These are phyloP conservation scores for Zygotorulaspora florentina DNA, from an alignment of 805 yeast genomes.

Conservation along the genomic window DNA sequence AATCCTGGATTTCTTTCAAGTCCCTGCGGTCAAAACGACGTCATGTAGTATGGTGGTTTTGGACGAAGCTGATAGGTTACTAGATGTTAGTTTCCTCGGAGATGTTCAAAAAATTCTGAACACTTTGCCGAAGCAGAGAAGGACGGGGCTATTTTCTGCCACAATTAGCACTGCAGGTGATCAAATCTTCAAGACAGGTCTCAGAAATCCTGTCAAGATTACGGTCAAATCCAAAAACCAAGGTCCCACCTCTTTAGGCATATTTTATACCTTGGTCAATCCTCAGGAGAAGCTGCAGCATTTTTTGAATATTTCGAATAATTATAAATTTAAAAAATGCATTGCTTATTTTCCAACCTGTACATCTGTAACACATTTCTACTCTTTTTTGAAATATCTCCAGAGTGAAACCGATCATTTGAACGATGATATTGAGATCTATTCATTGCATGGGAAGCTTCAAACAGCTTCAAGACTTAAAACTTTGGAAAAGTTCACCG, in stretches of 20 bases:
- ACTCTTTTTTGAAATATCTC: slow-evolving; percentile 48
- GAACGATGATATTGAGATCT: slow-evolving; percentile 41
- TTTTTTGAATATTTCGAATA: slow-evolving; percentile 49
- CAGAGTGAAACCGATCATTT: slow-evolving; percentile 28
- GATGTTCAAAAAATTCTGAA: slow-evolving; percentile 66
- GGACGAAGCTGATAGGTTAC: slow-evolving; percentile 89
- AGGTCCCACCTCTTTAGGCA: slow-evolving; percentile 59
- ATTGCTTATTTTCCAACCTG: slow-evolving; percentile 95
- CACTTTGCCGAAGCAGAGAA: slow-evolving; percentile 78
- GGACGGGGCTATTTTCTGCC: slow-evolving; percentile 93
- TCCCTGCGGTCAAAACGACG: slow-evolving; percentile 53
- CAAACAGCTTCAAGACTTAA: slow-evolving; percentile 73
- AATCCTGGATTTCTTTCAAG: slow-evolving; percentile 62
- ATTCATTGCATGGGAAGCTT: slow-evolving; percentile 87
- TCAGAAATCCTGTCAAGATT: slow-evolving; percentile 88
- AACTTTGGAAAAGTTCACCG: slow-evolving; percentile 60
- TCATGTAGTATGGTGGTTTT: slow-evolving; percentile 70
- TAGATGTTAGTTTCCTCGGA: slow-evolving; percentile 69
- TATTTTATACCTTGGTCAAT: slow-evolving; percentile 55
- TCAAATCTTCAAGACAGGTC: slow-evolving; percentile 77
- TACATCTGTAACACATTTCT: slow-evolving; percentile 72
- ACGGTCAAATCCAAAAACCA: slow-evolving; percentile 58
- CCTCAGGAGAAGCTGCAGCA: slow-evolving; percentile 60
- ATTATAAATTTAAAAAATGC: slow-evolving; percentile 63
- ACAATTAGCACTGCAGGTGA: slow-evolving; percentile 81